phyloP scores from a whole-genome alignment of 441 rosid species.

The Theobroma grandiflorum region DNA sequence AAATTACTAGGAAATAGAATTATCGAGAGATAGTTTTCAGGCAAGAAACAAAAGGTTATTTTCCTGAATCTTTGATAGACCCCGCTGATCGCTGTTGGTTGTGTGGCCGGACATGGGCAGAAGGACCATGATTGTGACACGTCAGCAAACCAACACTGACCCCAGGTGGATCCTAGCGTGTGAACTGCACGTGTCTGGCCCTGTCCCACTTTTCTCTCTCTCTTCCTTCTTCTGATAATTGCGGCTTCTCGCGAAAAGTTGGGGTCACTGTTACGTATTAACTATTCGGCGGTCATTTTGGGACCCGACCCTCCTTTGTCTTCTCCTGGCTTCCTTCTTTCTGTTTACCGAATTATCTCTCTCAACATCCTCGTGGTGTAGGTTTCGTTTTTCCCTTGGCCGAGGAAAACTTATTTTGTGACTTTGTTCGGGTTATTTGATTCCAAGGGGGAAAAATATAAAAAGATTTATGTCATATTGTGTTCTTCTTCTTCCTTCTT shows the following conservation, averaged over 20 bases:
- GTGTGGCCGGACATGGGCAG: background rate
- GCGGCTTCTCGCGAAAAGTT: background rate
- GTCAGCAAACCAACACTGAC: constrained; percentile 13
- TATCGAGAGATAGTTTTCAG: background rate
- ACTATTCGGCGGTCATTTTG: background rate
- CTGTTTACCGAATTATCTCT: too few relatives aligned
- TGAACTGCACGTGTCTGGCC: constrained; percentile 18
- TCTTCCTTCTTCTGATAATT: background rate
- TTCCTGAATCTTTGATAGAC: background rate
- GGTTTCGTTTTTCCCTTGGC: too few relatives aligned
- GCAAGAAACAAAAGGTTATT: background rate
- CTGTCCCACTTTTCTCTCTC: background rate
- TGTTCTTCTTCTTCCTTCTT: background rate
- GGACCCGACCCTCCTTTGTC: background rate
- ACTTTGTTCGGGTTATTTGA: background rate
- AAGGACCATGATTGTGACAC: constrained; percentile 23
- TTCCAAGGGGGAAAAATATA: background rate
- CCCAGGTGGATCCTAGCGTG: constrained; percentile 3
- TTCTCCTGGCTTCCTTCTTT: background rate
- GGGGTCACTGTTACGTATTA: background rate
- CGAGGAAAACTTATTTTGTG: too few relatives aligned
- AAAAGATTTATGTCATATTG: too few relatives aligned
- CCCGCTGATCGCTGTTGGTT: background rate
- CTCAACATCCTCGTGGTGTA: too few relatives aligned
- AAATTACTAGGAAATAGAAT: too few relatives aligned